phyloP scores from a whole-genome alignment of 768 basidiomycete species.

The Russula dissimulans region DNA sequence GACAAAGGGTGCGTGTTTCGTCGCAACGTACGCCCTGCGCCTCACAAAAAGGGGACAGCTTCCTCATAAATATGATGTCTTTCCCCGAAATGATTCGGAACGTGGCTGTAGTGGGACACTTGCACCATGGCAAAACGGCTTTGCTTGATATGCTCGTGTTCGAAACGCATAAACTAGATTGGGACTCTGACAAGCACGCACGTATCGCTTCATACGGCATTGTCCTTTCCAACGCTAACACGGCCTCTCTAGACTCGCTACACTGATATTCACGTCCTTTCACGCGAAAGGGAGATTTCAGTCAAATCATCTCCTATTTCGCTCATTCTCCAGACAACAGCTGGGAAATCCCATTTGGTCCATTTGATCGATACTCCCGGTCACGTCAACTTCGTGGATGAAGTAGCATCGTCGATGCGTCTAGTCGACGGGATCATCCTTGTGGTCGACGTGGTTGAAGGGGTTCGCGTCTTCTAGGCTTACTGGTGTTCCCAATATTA shows the following conservation, averaged over 20 bases:
- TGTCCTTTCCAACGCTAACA: constrained; percentile 9
- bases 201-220: not conserved
- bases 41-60: constrained; percentile 40
- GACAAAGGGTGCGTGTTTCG: constrained; percentile 73
- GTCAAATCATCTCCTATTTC: constrained; percentile 98
- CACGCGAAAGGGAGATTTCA: constrained; percentile 83
- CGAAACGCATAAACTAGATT: constrained; percentile 90
- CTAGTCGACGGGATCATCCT: constrained; percentile 85
- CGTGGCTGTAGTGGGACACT: constrained; percentile 90
- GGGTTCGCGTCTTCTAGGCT: constrained; percentile 39
- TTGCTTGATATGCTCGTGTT: constrained; percentile 95
- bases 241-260: constrained; percentile 62
- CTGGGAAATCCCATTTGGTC: constrained; percentile 87
- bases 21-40: not conserved
- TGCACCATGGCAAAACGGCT: constrained; percentile 97
- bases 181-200: constrained; percentile 83
- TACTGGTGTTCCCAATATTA: constrained; percentile 8
- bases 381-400: constrained; percentile 98
- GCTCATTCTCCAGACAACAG: constrained; percentile 71
- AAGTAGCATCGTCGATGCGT: constrained; percentile 82
- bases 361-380: constrained; percentile 97
- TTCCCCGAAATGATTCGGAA: constrained; percentile 95
- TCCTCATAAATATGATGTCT: constrained; percentile 81
- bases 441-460: constrained; percentile 98
- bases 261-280: constrained; percentile 89